phyloP scores from a whole-genome alignment of 495 filamentous ascomycete species.

The Daldinia caldariorum region DNA sequence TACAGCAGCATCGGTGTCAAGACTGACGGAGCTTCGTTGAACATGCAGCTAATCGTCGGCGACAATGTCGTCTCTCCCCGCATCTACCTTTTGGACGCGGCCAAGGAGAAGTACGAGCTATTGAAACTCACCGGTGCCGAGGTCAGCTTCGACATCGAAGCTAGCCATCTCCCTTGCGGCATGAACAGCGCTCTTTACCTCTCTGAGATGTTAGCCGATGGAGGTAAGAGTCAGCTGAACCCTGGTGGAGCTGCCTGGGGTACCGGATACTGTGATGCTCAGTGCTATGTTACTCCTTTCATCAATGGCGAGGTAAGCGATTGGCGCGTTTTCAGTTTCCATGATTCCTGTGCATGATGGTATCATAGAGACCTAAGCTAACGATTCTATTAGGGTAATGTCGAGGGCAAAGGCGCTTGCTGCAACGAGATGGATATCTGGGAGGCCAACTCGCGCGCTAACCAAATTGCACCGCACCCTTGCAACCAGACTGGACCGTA shows the following conservation, averaged over 20 bases:
- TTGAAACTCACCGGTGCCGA: conserved; percentile 68
- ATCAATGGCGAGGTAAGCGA: conserved; percentile 65
- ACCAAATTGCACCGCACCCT: conserved; percentile 65
- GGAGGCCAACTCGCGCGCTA: conserved; percentile 69
- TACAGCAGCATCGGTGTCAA: conserved; percentile 59
- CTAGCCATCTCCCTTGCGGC: conserved; percentile 68
- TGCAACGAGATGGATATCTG: conserved; percentile 73
- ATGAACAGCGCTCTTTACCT: conserved; percentile 76
- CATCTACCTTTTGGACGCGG: conserved; percentile 67
- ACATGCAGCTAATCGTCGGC: conserved; percentile 54
- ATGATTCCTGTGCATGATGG: not conserved
- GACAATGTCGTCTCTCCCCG: conserved; percentile 60
- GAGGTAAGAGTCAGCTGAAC: conserved; percentile 65
- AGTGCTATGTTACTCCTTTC: conserved; percentile 66
- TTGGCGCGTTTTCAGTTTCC: not conserved
- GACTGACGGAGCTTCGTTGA: conserved; percentile 53
- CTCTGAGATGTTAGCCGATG: conserved; percentile 67
- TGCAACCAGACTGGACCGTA: conserved; percentile 60
- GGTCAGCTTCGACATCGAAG: conserved; percentile 71
- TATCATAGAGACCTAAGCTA: not conserved
- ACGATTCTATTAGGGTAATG: conserved; percentile 53
- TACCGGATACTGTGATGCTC: conserved; percentile 76
- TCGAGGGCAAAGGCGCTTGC: conserved; percentile 60
- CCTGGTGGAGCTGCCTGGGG: conserved; percentile 71
- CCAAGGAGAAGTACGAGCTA: conserved; percentile 66